Evolutionary conservation across 192 early-diverging fungal species (phyloP), one percentile per base, ranked within the genome.

Genomic region (Dissophora globulifera): DNA sequence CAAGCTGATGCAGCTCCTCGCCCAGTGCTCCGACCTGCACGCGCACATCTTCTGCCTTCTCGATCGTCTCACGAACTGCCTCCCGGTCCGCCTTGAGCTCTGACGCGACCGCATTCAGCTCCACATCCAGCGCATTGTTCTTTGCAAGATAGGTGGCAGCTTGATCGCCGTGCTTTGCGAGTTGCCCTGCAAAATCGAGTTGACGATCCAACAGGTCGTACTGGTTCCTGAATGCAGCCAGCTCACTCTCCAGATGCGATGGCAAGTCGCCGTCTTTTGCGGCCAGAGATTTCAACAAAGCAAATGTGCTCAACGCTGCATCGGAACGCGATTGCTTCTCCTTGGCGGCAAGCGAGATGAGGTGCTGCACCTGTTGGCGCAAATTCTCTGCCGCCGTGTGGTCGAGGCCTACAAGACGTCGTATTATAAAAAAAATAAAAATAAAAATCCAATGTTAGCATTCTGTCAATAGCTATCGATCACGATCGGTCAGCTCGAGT

Each of bases 51-150:
- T 33, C 20, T 2, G 57, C 33, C 13, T 23, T 48, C 22, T 56
- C 58, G 15, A 76, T 33, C 0, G 58, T 35, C 4, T 67, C 58
- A 2, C 19, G 11, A 0, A 49, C 42, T 26, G 72, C 72, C 22
- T 76, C 72, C 13, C 9, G 22, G n/a, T 76, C 72, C 1, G 57
- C 50, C 23, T 57, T 57, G 32, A 76, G 50, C 13, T 61, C 72
- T 0, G 9, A 47, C 5, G 72, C 52, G 9, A 66, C 16, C 12
- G 49, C 42, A 23, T 17, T 16, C 63, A 76, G 29, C 22, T 40
- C 23, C 20, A 33, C 29, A 46, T 76, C 72, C 6, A 67, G 23
- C 9, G 22, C 50, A 42, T 76, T 41, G 0, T 54, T 51, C 51
- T 56, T 61, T 7, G 59, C 51, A 8, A 76, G 64, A 33, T 62